Evolutionary conservation across 2,329 filamentous ascomycete species (phyloP), one percentile per base, ranked within the genome.

Genomic region (Hansfordia pulvinata): DNA sequence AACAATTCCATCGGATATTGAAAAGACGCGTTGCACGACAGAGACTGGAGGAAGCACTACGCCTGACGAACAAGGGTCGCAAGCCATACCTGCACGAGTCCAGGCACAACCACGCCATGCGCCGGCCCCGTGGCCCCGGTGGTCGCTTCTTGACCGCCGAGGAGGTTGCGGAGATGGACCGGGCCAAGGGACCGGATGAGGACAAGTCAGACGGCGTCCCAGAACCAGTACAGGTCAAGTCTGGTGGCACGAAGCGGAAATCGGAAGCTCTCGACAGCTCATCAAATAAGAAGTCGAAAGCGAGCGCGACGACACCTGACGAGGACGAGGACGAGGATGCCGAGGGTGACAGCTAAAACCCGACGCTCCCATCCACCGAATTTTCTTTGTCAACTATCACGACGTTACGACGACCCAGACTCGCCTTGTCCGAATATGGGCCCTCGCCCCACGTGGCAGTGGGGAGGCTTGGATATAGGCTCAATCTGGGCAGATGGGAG

Each of bases 61-160:
- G 90, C 21, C 60, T 96, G 31, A 96, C 90, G 0, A 92, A 80
- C 8, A 98, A 98, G 56, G 88, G 88, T 15, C 75, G 90, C 19
- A 96, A 94, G 56, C 90, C 90, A 4, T 98, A 98, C 45, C 66
- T 98, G 17, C 90, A 98, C 56, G 90, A 98, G 50, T 96, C 88
- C 15, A 71, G 90, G 45, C 90, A 98, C 53, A 96, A 96, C 47
- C 90, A 98, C 53, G 90, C 90, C 8, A 98, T 98, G 90, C 76
- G 90, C 31, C 67, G 90, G 42, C 90, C 90, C 16, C 74, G 90
- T 48, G 90, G 90, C 10, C 90, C 90, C 1, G 90, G 90, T 28
- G 90, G 90, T 13, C 77, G 90, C 14, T 98, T 98, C 64, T 59
- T 98, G 50, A 98, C 90, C 0, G 88, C 90, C 2, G 90, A 96